Evolutionary conservation across 2,329 filamentous ascomycete genomes (phyloP).

Genomic region (Trichoderma sp.): DNA sequence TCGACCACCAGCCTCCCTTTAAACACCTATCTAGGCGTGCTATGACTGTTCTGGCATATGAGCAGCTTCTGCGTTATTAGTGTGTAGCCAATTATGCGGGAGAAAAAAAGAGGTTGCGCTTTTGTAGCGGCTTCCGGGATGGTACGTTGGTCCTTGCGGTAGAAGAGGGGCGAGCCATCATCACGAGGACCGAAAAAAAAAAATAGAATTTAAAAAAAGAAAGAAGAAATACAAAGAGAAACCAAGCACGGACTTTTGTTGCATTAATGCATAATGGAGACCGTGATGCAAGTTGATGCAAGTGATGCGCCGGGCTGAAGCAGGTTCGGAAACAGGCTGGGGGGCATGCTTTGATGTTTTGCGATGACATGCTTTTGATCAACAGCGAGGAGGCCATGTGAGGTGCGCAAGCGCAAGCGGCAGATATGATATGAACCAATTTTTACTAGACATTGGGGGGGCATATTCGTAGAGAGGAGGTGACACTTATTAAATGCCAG

Average conservation of each 20-base stretch:
- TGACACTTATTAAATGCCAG: not conserved
- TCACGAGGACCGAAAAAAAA: conserved; percentile 27
- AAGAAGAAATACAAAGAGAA: conserved; percentile 5
- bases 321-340: not conserved
- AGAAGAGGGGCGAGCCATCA: conserved; percentile 7
- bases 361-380: conserved; percentile 4
- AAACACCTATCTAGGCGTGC: not conserved
- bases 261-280: not conserved
- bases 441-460: conserved; percentile 5
- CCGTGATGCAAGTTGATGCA: not conserved
- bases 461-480: not conserved
- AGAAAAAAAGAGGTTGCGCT: not conserved
- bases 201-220: not conserved
- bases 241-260: not conserved
- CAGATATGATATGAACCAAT: not conserved
- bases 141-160: conserved; percentile 22
- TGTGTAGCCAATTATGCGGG: conserved; percentile 14
- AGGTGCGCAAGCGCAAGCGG: conserved; percentile 10
- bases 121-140: conserved; percentile 12
- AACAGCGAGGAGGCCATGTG: not conserved
- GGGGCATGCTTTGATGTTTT: not conserved
- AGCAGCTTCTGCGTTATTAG: not conserved
- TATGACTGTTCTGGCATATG: not conserved
- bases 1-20: not conserved
- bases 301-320: not conserved